Base-by-base conservation (phyloP, 768 basidiomycete genomes). In the Mycena crocata region DNA sequence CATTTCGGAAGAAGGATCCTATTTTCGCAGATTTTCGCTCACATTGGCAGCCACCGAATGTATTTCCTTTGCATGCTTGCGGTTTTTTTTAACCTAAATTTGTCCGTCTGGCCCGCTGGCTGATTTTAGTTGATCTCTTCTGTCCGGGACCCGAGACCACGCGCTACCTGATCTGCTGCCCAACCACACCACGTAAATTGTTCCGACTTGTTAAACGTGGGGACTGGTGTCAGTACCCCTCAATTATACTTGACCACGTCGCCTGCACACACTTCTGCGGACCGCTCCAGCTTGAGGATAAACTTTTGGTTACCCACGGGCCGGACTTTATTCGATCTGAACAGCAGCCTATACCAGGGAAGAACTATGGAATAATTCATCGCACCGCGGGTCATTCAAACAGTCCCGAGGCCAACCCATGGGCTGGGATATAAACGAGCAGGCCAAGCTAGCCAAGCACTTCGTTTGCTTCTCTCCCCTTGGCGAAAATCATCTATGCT, bases 401-500 rank as follows among this genome's bases (percentile, higher is more conserved):
- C 40, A 17, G 31, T 35, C 61, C 35, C 52, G 35, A 48, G 32
- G 42, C 55, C 32, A 15, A 23, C 44, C 9, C 56, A 12, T 26
- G 48, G 23, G 14, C 8, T 4, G 12, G 28, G 21, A 49, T 54
- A 56, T 56, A 63, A 48, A 39, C 31, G 8, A 26, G 31, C 19
- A 31, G 30, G 37, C 39, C 48, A 39, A 46, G 61, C 7, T 17
- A 17, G 28, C 54, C 54, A 55, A 40, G 62, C 23, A 45, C 28
- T 34, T 32, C 23, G 8, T 26, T 28, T 14, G 30, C 46, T 7
- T 24, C 40, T 15, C 17, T 28, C 32, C 45, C 23, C 56, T 51
- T 51, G 49, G 48, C 63, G 23, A 32, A 51, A 32, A 51, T 45
- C 49, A 64, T n/a, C n/a, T n/a, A n/a, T 64, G 63, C 45, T 57